These are phyloP conservation scores for Solanum ahanhuiri DNA, from an alignment of 257 asterid genomes.

Conservation along the genomic window DNA sequence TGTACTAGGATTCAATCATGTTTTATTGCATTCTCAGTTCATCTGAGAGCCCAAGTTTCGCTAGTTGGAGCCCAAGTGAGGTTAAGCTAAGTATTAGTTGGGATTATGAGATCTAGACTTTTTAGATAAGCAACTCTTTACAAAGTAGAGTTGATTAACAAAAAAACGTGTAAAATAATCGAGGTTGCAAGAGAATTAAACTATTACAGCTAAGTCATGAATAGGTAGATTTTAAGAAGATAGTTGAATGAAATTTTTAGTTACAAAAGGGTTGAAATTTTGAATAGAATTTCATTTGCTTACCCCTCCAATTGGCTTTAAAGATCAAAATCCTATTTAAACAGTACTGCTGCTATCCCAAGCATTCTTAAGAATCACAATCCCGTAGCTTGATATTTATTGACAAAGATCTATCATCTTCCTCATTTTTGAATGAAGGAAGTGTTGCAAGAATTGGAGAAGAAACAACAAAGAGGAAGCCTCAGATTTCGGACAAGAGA, in stretches of 20 bases:
- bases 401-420: too few relatives aligned
- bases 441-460: too few relatives aligned
- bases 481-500: too few relatives aligned
- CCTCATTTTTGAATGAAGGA: too few relatives aligned
- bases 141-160: not conserved
- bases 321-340: too few relatives aligned
- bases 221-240: not conserved
- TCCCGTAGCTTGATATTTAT: not conserved
- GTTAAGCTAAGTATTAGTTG: not conserved
- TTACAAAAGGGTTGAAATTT: not conserved
- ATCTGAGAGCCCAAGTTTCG: not conserved
- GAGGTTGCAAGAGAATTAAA: too few relatives aligned
- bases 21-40: not conserved
- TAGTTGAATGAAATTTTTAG: not conserved
- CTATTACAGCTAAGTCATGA: not conserved
- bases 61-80: not conserved
- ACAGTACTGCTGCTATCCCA: not conserved
- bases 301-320: not conserved
- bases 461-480: too few relatives aligned
- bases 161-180: not conserved
- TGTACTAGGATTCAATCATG: not conserved
- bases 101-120: not conserved
- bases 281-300: not conserved
- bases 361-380: not conserved
- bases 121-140: not conserved